A percentile compares a stretch with the other conserved stretches of the same genome.
These are phyloP conservation scores for Penicillium cataractarum DNA, from an alignment of 495 filamentous ascomycete genomes.

Conservation along the genomic window DNA sequence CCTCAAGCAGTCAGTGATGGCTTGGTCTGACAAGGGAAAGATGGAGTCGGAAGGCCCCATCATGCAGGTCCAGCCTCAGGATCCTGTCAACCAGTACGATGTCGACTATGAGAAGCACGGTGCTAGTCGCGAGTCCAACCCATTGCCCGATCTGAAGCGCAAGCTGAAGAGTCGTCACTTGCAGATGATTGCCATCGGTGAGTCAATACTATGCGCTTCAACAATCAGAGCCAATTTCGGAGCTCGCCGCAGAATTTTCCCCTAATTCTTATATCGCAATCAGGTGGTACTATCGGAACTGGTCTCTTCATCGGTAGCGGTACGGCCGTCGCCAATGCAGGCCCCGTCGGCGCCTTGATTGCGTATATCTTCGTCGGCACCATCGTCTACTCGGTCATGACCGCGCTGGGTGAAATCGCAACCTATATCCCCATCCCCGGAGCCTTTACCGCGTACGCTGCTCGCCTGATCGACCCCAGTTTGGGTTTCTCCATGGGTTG, in stretches of 20 bases:
- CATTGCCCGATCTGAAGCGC: slow-evolving; percentile 54
- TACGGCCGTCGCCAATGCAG: slow-evolving; percentile 63
- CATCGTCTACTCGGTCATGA: slow-evolving; percentile 64
- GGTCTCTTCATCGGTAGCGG: slow-evolving; percentile 81
- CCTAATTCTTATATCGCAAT: slow-evolving; percentile 45
- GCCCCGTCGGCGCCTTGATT: slow-evolving; percentile 71
- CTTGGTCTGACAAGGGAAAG: slow-evolving; percentile 35
- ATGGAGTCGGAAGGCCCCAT: slow-evolving; percentile 35
- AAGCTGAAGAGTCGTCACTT: slow-evolving; percentile 71
- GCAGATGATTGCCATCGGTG: slow-evolving; percentile 75
- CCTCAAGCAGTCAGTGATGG: slow-evolving; percentile 28
- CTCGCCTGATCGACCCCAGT: slow-evolving; percentile 71
- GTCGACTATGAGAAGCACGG: slow-evolving; percentile 50
- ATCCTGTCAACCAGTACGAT: slow-evolving; percentile 26
- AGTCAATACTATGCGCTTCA: slow-evolving; percentile 18
- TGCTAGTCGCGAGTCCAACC: slow-evolving; percentile 43
- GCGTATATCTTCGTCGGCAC: slow-evolving; percentile 67
- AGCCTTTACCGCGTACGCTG: slow-evolving; percentile 73
- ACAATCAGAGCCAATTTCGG: not conserved
- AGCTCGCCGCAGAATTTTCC: slow-evolving; percentile 21
- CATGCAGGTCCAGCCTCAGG: slow-evolving; percentile 27
- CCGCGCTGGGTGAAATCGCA: slow-evolving; percentile 68
- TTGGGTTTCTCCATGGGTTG: slow-evolving; percentile 81
- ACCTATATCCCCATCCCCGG: slow-evolving; percentile 79
- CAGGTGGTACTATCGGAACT: slow-evolving; percentile 78